Evolutionary conservation across 2,329 filamentous ascomycete genomes (phyloP).

Genomic region (Zymoseptoria ardabiliae): DNA sequence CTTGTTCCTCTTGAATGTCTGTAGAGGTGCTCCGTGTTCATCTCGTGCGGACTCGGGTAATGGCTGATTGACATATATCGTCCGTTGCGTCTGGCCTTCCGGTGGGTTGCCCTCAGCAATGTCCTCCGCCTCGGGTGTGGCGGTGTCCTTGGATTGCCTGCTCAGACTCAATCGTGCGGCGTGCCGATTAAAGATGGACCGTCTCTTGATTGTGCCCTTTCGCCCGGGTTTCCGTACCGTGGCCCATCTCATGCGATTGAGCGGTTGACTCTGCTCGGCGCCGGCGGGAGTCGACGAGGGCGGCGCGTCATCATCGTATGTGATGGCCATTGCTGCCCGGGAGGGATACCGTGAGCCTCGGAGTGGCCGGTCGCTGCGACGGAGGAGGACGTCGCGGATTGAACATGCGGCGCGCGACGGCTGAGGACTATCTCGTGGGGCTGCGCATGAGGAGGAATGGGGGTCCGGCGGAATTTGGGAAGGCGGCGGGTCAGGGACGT

Average conservation of each 20-base stretch:
- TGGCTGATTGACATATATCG: constrained; percentile 78
- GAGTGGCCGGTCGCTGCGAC: constrained; percentile 3
- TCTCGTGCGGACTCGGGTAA: constrained; percentile 69
- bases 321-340: constrained; percentile 11
- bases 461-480: constrained; percentile 5
- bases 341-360: constrained; percentile 3
- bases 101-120: constrained; percentile 23
- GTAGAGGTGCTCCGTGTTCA: constrained; percentile 66
- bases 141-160: constrained; percentile 35
- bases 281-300: constrained; percentile 23
- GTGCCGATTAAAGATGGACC: constrained; percentile 67
- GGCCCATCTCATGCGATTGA: constrained; percentile 84
- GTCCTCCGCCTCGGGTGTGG: constrained; percentile 26
- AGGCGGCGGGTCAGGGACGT: neutral
- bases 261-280: constrained; percentile 45
- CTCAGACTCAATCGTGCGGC: constrained; percentile 21
- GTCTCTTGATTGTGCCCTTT: constrained; percentile 69
- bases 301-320: constrained; percentile 11
- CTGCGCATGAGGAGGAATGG: constrained; percentile 5
- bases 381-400: neutral
- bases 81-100: constrained; percentile 41
- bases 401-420: neutral
- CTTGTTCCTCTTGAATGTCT: constrained; percentile 80
- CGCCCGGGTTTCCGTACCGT: constrained; percentile 78
- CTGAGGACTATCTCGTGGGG: constrained; percentile 2